Conservation (phyloP, 2,329 filamentous ascomycete genomes). For the Exophiala aquamarina region DNA sequence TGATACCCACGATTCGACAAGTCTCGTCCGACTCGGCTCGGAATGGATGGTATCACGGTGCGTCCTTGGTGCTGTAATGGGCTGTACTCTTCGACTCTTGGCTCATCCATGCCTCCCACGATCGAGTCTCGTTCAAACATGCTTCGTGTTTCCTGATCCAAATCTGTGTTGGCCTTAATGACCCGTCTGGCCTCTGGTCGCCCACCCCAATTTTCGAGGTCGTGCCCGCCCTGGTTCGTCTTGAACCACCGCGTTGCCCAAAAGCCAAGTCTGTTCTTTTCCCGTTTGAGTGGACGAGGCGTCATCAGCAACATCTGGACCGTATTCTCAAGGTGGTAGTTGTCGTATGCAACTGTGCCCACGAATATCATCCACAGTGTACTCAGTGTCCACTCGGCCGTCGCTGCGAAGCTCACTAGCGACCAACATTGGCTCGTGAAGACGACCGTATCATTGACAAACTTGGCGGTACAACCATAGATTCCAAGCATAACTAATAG, state of each 20-base stretch:
- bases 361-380: constrained; percentile 8
- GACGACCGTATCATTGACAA: constrained; percentile 5
- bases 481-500: constrained; percentile 5
- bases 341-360: constrained; percentile 8
- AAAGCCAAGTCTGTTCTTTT: constrained; percentile 3
- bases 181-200: too few relatives aligned
- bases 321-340: constrained; percentile 12
- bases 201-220: too few relatives aligned
- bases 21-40: too few relatives aligned
- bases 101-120: too few relatives aligned
- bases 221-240: background rate
- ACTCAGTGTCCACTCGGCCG: constrained; percentile 8
- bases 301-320: constrained; percentile 4
- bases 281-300: background rate
- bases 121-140: too few relatives aligned
- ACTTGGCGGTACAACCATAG: constrained; percentile 6
- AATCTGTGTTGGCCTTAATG: too few relatives aligned
- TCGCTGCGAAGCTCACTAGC: constrained; percentile 7
- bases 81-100: too few relatives aligned
- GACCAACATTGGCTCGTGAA: constrained; percentile 8
- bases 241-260: constrained; percentile 6
- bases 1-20: too few relatives aligned
- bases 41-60: too few relatives aligned
- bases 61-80: too few relatives aligned
- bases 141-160: too few relatives aligned